Evolutionary conservation across 352 stramenopile genomes (phyloP).

Genomic region (Achlya hypogyna): DNA sequence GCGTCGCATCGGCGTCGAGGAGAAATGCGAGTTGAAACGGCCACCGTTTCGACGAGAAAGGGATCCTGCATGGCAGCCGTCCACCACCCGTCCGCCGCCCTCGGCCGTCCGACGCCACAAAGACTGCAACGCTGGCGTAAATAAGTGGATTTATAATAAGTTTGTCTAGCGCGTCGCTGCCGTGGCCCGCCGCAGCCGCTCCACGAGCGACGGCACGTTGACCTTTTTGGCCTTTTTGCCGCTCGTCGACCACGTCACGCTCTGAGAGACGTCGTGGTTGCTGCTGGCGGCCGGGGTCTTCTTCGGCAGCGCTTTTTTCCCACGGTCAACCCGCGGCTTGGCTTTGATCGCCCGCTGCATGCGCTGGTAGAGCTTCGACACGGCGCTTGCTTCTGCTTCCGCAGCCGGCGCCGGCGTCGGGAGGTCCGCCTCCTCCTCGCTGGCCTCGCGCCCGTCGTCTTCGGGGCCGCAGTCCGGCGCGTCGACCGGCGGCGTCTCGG

Average conservation of each 20-base stretch:
- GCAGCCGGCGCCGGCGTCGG: not conserved
- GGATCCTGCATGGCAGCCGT: too few relatives aligned
- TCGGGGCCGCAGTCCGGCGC: not conserved
- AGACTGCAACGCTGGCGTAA: too few relatives aligned
- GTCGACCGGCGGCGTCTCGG: not conserved
- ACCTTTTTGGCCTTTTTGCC: slow-evolving; percentile 57
- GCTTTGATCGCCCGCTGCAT: slow-evolving; percentile 50
- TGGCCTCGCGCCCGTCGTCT: not conserved
- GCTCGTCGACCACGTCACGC: slow-evolving; percentile 35
- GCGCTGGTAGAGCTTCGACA: slow-evolving; percentile 48
- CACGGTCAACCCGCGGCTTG: slow-evolving; percentile 34
- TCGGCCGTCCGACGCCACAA: too few relatives aligned
- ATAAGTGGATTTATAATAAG: too few relatives aligned
- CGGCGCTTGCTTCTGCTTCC: slow-evolving; percentile 32
- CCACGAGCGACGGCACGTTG: slow-evolving; percentile 62
- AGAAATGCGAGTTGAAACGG: not conserved
- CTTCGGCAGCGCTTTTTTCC: not conserved
- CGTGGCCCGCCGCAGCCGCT: slow-evolving; percentile 57
- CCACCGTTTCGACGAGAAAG: not conserved
- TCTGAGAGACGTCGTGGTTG: slow-evolving; percentile 9
- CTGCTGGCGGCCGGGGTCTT: slow-evolving; percentile 15
- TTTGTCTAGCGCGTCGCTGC: slow-evolving; percentile 29
- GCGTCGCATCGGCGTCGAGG: not conserved
- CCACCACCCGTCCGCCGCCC: too few relatives aligned
- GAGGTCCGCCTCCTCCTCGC: not conserved